phyloP scores from a whole-genome alignment of 257 asterid genomes.

The Voacanga thouarsii region DNA sequence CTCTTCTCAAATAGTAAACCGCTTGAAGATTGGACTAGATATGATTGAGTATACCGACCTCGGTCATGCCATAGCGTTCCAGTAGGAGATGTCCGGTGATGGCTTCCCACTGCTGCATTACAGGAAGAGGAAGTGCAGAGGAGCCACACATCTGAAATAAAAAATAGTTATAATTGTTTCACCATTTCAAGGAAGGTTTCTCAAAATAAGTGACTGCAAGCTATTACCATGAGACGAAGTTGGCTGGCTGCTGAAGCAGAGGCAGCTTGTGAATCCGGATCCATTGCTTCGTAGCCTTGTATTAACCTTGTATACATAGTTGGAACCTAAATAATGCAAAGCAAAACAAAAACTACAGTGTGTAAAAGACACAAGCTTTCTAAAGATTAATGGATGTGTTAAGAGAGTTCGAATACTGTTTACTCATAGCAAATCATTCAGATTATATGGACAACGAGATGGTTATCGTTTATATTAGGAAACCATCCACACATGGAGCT shows the following conservation, averaged over 20 bases:
- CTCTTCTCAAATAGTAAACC: background rate
- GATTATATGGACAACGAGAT: background rate
- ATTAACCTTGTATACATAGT: constrained; percentile 92
- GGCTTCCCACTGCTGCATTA: constrained; percentile 94
- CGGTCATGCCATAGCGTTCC: constrained; percentile 98
- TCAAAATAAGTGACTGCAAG: constrained; percentile 9
- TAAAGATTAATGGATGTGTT: background rate
- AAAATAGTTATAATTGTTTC: background rate
- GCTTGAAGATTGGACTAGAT: background rate
- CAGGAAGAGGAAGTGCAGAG: constrained; percentile 95
- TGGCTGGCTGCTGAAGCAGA: constrained; percentile 74
- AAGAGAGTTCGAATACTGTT: background rate
- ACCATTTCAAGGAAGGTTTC: constrained; percentile 1
- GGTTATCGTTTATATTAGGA: background rate
- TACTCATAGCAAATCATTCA: background rate
- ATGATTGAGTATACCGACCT: constrained; percentile 40
- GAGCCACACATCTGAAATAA: constrained; percentile 87
- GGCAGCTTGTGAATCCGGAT: constrained; percentile 56
- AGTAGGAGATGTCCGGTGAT: constrained; percentile 83
- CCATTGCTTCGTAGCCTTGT: constrained; percentile 96
- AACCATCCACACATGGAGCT: background rate
- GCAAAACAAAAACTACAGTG: constrained; percentile 8
- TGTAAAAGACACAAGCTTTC: background rate
- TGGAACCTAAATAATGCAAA: constrained; percentile 59
- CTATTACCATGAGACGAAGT: constrained; percentile 89